Evolutionary conservation across 352 stramenopile genomes (phyloP), one percentile per base, ranked within the genome.

Genomic region (Pythium folliculosum): DNA sequence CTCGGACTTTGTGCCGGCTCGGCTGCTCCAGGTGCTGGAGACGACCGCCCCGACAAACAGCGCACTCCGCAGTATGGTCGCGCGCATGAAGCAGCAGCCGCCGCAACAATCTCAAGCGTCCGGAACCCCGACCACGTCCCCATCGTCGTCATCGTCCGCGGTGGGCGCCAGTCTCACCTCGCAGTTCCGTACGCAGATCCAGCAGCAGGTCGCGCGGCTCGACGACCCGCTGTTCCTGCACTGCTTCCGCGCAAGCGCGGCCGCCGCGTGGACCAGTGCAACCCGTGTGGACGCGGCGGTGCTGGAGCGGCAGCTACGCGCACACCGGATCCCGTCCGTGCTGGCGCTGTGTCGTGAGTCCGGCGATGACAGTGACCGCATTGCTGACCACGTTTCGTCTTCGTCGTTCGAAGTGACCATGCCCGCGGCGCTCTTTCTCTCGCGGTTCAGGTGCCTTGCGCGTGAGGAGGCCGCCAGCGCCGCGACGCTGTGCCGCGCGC

Each of bases 1-100:
- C 49, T 85, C 81, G 4, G 81, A 91, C 19, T 86, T 59, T 22
- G 69, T 80, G 60, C 80, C 77, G 21, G 16, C 65, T 43, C 75
- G 62, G 22, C 25, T 91, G 7, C 21, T 84, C 16, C 64, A 72
- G 14, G 71, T 63, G 6, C 56, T 91, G 3, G 70, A 65, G 16
- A 43, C 53, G n/a, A 81, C 77, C 3, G 56, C n/a, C 44, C 25
- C 13, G 43, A 12, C 43, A 22, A 10, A 17, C 43, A 23, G 17
- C 43, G 43, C 43, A 22, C 43, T 49, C 1, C 43, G 43, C 1
- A 7, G 14, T 2, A 43, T 43, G 37, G 37, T 43, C 10, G 37
- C 37, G 3, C 37, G 37, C 37, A 55, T 54, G 30, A 53, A 55
- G 13, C 47, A 38, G 23, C 9, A 23, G 12, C 38, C n/a, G n/a